A percentile compares a stretch with the other conserved stretches of the same genome.
Conservation (phyloP, 805 yeast genomes). For the Clavispora phyllophila region DNA sequence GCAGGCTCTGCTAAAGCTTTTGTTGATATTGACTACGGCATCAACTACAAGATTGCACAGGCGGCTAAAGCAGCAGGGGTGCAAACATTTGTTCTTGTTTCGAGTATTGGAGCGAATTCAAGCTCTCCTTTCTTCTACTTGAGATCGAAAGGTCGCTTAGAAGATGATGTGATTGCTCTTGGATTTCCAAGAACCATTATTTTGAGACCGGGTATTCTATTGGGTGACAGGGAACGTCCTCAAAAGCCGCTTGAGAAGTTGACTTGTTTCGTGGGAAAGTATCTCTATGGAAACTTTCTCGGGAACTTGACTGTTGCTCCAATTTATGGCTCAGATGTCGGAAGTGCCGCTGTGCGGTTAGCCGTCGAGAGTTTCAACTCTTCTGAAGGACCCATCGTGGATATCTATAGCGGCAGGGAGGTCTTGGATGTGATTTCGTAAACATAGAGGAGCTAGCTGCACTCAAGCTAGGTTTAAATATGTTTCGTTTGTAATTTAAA, state of each 20-base stretch:
- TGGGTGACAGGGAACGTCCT: slow-evolving; percentile 53
- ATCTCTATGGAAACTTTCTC: slow-evolving; percentile 14
- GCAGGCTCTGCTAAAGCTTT: slow-evolving; percentile 70
- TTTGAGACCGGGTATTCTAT: slow-evolving; percentile 68
- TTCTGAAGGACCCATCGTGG: slow-evolving; percentile 17
- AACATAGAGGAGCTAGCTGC: not conserved
- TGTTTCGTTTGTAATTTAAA: not conserved
- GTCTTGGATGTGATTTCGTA: slow-evolving; percentile 9
- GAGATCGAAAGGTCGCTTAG: slow-evolving; percentile 71
- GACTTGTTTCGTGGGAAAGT: slow-evolving; percentile 1
- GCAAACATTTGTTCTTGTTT: slow-evolving; percentile 61
- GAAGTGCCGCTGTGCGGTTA: slow-evolving; percentile 45
- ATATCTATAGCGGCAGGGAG: slow-evolving; percentile 18
- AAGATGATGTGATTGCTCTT: slow-evolving; percentile 57
- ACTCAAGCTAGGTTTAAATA: too few relatives aligned
- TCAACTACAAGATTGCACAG: slow-evolving; percentile 62
- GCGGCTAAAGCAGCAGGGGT: slow-evolving; percentile 70
- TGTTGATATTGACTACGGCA: slow-evolving; percentile 66
- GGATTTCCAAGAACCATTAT: slow-evolving; percentile 70
- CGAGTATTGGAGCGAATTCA: slow-evolving; percentile 59
- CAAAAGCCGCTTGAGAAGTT: slow-evolving; percentile 29
- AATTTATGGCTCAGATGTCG: slow-evolving; percentile 63
- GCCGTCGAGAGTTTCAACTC: slow-evolving; percentile 20
- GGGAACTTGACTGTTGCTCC: slow-evolving; percentile 28
- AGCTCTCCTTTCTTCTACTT: slow-evolving; percentile 57